phyloP scores from a whole-genome alignment of 805 yeast species.

The Ogataea siamensis region DNA sequence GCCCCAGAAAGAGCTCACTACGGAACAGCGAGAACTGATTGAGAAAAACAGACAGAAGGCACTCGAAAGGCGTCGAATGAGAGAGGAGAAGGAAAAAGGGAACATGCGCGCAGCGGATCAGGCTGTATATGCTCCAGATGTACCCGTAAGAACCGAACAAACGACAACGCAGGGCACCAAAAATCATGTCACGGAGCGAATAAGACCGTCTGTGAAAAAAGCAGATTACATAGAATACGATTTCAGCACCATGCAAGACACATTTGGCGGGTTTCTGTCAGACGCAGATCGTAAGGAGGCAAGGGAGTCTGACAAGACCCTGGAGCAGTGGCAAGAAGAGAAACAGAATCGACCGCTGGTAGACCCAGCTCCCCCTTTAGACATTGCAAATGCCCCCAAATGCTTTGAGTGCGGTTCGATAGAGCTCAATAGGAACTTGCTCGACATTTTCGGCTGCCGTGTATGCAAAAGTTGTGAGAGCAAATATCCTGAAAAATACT shows the following conservation, averaged over 20 bases:
- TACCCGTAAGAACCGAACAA: not conserved
- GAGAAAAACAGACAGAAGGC: constrained; percentile 57
- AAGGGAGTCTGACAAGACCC: constrained; percentile 35
- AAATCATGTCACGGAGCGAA: constrained; percentile 19
- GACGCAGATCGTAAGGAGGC: constrained; percentile 32
- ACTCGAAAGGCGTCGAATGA: constrained; percentile 33
- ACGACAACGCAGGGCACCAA: not conserved
- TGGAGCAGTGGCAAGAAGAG: constrained; percentile 58
- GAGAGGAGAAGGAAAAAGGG: constrained; percentile 4
- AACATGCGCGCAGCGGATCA: not conserved
- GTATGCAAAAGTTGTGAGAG: constrained; percentile 81
- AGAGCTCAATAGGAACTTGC: constrained; percentile 74
- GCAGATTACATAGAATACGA: constrained; percentile 81
- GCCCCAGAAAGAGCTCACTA: constrained; percentile 30
- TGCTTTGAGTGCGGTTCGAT: constrained; percentile 81
- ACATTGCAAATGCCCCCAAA: constrained; percentile 69
- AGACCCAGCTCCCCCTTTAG: constrained; percentile 71
- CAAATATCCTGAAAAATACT: constrained; percentile 79
- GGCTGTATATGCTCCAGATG: not conserved
- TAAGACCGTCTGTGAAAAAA: constrained; percentile 50
- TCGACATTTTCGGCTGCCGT: constrained; percentile 63
- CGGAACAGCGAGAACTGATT: constrained; percentile 48
- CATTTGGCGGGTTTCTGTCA: constrained; percentile 78
- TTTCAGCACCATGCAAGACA: constrained; percentile 85
- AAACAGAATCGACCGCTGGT: constrained; percentile 40